These are phyloP conservation scores for Ustilago trichophora DNA, from an alignment of 1,284 basidiomycete genomes.

Conservation along the genomic window DNA sequence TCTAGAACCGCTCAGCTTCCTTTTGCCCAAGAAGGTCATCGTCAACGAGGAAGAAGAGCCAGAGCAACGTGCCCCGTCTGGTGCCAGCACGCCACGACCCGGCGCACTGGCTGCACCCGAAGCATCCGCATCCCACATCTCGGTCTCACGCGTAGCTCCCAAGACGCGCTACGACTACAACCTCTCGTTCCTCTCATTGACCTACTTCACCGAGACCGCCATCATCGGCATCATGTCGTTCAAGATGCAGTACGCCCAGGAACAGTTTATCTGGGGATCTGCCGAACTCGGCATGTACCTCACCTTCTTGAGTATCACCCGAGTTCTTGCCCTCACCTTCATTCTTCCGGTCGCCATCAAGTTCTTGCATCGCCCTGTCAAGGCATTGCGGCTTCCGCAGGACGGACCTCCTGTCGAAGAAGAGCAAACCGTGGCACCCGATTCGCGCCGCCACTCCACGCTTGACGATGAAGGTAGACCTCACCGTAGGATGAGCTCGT, in stretches of 20 bases:
- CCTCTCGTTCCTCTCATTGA: constrained; percentile 55
- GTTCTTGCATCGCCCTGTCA: constrained; percentile 53
- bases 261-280: constrained; percentile 60
- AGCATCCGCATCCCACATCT: constrained; percentile 53
- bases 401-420: constrained; percentile 34
- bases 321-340: constrained; percentile 56
- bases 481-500: constrained; percentile 14
- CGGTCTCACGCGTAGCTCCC: constrained; percentile 47
- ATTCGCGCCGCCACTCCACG: constrained; percentile 31
- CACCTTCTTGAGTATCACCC: constrained; percentile 52
- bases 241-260: constrained; percentile 62
- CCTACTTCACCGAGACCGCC: constrained; percentile 58
- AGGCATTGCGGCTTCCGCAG: constrained; percentile 42
- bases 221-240: constrained; percentile 58
- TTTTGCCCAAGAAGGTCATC: constrained; percentile 51
- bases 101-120: constrained; percentile 27
- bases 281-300: constrained; percentile 58
- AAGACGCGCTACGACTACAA: constrained; percentile 55
- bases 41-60: constrained; percentile 19
- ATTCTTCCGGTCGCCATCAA: constrained; percentile 60
- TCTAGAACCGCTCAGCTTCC: constrained; percentile 49
- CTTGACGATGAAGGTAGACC: constrained; percentile 42
- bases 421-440: constrained; percentile 22
- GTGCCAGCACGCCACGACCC: constrained; percentile 12
- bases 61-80: not conserved